Evolutionary conservation across 2,329 filamentous ascomycete species (phyloP), one percentile per base, ranked within the genome.

Genomic region (Exophiala dermatitidis): DNA sequence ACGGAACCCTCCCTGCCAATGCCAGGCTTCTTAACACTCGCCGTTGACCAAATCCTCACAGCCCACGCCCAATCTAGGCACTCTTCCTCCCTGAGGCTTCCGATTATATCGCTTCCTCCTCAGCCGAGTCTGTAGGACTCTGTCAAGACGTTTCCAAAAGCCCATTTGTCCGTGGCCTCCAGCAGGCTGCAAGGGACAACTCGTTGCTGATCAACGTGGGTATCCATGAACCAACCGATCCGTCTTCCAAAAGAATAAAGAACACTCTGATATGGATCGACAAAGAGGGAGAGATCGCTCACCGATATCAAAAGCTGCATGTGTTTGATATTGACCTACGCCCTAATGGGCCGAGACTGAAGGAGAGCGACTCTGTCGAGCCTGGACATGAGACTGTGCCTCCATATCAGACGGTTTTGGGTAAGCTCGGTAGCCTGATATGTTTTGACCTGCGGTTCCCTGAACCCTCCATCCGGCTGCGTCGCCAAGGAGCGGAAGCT

Each of bases 381-480:
- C 78, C 80, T 3, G 89, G 89, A 0, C 33, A 46, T 30, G 54
- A 54, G 31, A 80, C 95, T 38, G 72, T 82, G 1, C 68, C 80
- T 2, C 90, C 90, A 0, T 89, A 93, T 64, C 72, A 80, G n/a
- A 87, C 84, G 0, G 71, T 81, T 0, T 67, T 95, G 7, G 90
- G 90, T 9, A 82, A 81, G 34, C 77, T 96, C 19, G 91, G 89
- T 19, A 76, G 85, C 57, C 77, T 86, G 50, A 94, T 96, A 57
- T 96, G 91, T 72, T 96, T 96, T 68, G 91, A 96, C 75, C 71
- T 96, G 58, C 82, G 90, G 1, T 95, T 93, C 66, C 81, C 89
- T 0, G 88, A 95, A 66, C 79, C 86, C 5, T 80, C 82, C 0
- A 69, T 93, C 6, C 77, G 81, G 1, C 76, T 95, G 12, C 79